Percentiles rank a stretch among this genome's conserved stretches.
Conservation (phyloP, 176 grass and related monocot genomes). For the Secale cereale region DNA sequence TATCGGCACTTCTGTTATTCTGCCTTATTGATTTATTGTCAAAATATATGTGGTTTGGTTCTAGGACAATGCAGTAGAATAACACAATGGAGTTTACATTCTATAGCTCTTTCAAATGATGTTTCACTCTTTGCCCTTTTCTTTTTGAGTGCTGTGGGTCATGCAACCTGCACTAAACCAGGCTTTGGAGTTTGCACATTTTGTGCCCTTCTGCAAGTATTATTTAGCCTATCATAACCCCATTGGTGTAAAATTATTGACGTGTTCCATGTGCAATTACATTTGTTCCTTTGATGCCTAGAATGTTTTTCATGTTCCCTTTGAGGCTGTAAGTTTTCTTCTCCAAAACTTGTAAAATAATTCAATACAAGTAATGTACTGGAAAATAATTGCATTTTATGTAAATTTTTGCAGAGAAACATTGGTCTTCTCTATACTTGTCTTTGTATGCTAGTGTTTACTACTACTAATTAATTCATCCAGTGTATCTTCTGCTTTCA, state of each 20-base stretch:
- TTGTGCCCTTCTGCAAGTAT: background rate
- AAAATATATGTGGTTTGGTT: background rate
- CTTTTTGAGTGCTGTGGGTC: background rate
- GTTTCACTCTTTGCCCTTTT: constrained; percentile 1
- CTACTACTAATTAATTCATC: background rate
- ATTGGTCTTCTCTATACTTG: background rate
- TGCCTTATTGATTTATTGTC: background rate
- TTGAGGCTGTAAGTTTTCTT: background rate
- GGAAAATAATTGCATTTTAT: background rate
- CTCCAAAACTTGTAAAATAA: background rate
- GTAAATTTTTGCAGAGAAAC: background rate
- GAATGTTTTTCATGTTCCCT: background rate
- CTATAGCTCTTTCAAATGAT: background rate
- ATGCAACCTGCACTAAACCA: background rate
- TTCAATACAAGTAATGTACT: background rate
- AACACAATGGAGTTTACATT: background rate
- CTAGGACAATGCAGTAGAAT: background rate
- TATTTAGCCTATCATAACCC: background rate
- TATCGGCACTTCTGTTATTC: background rate
- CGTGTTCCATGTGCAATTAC: background rate
- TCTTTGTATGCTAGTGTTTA: background rate
- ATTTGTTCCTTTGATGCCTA: background rate
- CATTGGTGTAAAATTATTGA: background rate
- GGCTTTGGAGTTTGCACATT: background rate
- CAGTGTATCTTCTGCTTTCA: background rate